These are phyloP conservation scores for Chrysanthemum lavandulifolium DNA, from an alignment of 129 eudicot genomes.

Conservation along the genomic window DNA sequence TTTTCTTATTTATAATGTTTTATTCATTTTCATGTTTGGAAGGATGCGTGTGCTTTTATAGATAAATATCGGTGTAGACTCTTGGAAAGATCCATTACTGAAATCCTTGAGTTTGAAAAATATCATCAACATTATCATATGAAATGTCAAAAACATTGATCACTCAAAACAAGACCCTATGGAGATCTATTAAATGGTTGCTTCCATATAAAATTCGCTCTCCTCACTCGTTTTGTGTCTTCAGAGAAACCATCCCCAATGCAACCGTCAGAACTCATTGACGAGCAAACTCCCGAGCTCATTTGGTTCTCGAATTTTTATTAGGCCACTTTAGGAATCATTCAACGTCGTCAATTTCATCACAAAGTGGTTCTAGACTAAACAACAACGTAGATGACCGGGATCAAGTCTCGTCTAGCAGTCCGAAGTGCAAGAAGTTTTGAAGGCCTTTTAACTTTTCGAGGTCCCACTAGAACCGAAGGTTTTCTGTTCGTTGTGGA, in stretches of 20 bases:
- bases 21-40: too few relatives aligned
- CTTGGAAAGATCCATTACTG: slow-evolving; percentile 59
- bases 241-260: background rate
- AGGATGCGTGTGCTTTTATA: too few relatives aligned
- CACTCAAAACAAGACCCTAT: slow-evolving; percentile 46
- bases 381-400: slow-evolving; percentile 43
- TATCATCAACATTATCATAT: too few relatives aligned
- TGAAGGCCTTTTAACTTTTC: slow-evolving; percentile 69
- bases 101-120: slow-evolving; percentile 83
- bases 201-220: slow-evolving; percentile 78
- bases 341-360: slow-evolving; percentile 86
- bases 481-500: slow-evolving; percentile 91
- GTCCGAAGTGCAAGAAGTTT: slow-evolving; percentile 30
- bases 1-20: too few relatives aligned
- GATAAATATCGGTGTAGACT: slow-evolving; percentile 41
- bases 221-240: slow-evolving; percentile 53
- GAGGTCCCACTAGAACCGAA: slow-evolving; percentile 73
- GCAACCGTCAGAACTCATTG: slow-evolving; percentile 43
- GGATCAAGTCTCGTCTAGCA: slow-evolving; percentile 50
- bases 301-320: slow-evolving; percentile 64
- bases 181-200: slow-evolving; percentile 78
- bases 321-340: slow-evolving; percentile 82
- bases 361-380: slow-evolving; percentile 41
- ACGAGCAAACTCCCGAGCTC: slow-evolving; percentile 28
- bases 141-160: slow-evolving; percentile 35